A percentile compares a stretch with the other conserved stretches of the same genome.
phyloP scores from a whole-genome alignment of 305 asterid species.

The Salvia sclarea region DNA sequence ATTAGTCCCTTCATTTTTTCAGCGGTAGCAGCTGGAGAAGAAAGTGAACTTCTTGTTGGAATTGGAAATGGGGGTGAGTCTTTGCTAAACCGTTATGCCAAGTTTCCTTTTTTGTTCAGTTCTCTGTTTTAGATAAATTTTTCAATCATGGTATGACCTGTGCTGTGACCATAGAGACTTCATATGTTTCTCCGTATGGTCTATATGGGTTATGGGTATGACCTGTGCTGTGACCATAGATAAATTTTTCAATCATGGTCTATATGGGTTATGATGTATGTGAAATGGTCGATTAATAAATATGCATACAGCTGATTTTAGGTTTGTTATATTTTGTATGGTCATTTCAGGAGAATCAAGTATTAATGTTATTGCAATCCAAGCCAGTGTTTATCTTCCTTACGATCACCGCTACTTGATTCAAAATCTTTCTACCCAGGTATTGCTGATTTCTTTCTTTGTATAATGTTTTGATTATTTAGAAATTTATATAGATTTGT shows the following conservation, averaged over 20 bases:
- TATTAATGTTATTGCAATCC: slow-evolving; percentile 63
- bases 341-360: slow-evolving; percentile 54
- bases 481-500: not conserved
- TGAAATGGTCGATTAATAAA: not conserved
- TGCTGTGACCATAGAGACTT: not conserved
- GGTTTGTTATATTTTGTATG: slow-evolving; percentile 3
- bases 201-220: not conserved
- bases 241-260: not conserved
- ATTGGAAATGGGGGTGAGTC: slow-evolving; percentile 73
- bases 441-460: slow-evolving; percentile 30
- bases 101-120: not conserved
- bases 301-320: slow-evolving; percentile 26
- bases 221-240: not conserved
- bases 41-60: slow-evolving; percentile 87
- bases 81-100: slow-evolving; percentile 21
- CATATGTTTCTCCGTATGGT: not conserved
- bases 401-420: slow-evolving; percentile 61
- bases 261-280: not conserved
- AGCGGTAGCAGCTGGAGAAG: slow-evolving; percentile 85
- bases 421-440: slow-evolving; percentile 80
- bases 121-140: not conserved
- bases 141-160: not conserved
- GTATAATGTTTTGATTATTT: slow-evolving; percentile 1
- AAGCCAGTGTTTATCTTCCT: slow-evolving; percentile 72
- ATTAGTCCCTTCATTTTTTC: slow-evolving; percentile 35